Conservation (phyloP, 768 basidiomycete genomes). For the Inosperma sp. region DNA sequence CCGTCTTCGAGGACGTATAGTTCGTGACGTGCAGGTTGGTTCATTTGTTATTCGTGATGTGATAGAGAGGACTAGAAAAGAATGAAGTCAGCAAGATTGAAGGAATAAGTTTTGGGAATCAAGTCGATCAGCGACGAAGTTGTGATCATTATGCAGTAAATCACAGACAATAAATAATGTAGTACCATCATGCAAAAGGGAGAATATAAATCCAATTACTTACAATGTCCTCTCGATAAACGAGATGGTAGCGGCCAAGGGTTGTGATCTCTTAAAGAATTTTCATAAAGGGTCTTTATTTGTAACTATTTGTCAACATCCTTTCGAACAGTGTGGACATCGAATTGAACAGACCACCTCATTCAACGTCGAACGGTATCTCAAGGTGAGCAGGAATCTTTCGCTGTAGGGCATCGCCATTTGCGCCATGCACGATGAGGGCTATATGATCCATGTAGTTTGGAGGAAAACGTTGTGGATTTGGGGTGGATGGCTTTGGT, state of each 20-base stretch:
- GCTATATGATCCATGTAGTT: conserved; percentile 3
- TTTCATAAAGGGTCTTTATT: too few relatives aligned
- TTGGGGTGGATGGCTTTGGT: conserved; percentile 36
- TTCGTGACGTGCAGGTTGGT: conserved; percentile 92
- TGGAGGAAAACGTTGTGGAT: conserved; percentile 24
- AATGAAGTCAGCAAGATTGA: neutral
- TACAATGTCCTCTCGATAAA: conserved; percentile 6
- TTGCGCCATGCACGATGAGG: conserved; percentile 12
- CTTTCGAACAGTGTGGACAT: neutral
- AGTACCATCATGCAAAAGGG: conserved; percentile 42
- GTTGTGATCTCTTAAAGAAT: too few relatives aligned
- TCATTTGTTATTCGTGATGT: conserved; percentile 48
- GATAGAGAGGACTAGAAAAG: neutral
- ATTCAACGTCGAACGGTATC: conserved; percentile 21
- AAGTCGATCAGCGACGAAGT: conserved; percentile 48
- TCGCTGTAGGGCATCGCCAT: conserved; percentile 11
- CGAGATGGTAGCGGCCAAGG: conserved; percentile 10
- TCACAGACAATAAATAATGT: conserved; percentile 74
- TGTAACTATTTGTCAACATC: neutral
- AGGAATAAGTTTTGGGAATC: too few relatives aligned
- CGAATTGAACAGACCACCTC: neutral
- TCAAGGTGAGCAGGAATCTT: conserved; percentile 45
- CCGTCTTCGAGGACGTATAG: conserved; percentile 89
- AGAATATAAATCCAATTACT: conserved; percentile 25
- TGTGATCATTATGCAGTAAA: conserved; percentile 47